Evolutionary conservation across 202 grass and related monocot genomes (phyloP), one percentile per base, ranked within the genome.

Genomic region (Panicum virgatum): DNA sequence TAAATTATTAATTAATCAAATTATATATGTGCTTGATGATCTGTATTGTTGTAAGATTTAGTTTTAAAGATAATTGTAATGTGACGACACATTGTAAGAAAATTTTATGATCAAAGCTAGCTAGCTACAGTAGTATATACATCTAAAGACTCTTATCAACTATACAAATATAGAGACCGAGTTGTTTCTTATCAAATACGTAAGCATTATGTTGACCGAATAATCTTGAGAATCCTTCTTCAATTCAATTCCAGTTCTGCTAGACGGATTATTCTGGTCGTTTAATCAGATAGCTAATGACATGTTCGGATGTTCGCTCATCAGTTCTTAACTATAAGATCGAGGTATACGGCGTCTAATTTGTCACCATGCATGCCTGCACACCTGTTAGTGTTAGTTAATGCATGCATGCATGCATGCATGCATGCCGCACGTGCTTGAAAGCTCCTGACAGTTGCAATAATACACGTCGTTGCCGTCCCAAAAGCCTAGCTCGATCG

Each of bases 151-250:
- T 9, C n/a, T n/a, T n/a, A n/a, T n/a, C n/a, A n/a, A n/a, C n/a
- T n/a, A n/a, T n/a, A n/a, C n/a, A n/a, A 34, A 34, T 34, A 12
- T 0, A 44, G 42, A 12, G 6, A 44, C 2, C 29, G 10, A 44
- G 42, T 44, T 4, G 2, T 47, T 47, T 47, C 14, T 5, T 5
- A 47, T 5, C 14, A 12, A 58, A n/a, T n/a, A n/a, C n/a, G n/a
- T n/a, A n/a, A n/a, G 10, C 32, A 18, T 25, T n/a, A 73, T 50
- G 32, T 40, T 52, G 69, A 65, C 80, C 22, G 69, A 64, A 64
- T 52, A 62, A 52, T 63, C 16, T 56, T 12, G 53, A 18, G 13
- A 32, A 8, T 16, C 5, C 26, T 29, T 30, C 4, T 57, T 58
- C 7, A 5, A 16, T 12, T 23, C 20, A 52, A 20, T 7, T 53